Percentiles rank a stretch among this genome's conserved stretches.
Evolutionary conservation across 2,329 filamentous ascomycete genomes (phyloP).

Genomic region (Fusarium sp.): DNA sequence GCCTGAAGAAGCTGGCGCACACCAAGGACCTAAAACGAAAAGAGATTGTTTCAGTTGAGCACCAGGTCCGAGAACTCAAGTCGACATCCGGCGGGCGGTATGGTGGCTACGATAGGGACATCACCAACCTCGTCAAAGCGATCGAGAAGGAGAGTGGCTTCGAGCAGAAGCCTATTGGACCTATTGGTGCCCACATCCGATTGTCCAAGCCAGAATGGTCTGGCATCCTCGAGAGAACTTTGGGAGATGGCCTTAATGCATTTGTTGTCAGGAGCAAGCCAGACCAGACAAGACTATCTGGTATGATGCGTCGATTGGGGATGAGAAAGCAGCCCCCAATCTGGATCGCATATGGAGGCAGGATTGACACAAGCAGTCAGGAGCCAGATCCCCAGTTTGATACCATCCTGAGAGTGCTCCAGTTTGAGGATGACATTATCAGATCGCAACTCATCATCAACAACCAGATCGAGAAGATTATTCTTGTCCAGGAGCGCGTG

Average conservation of each 20-base stretch:
- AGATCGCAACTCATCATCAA: constrained; percentile 86
- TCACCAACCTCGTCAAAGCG: constrained; percentile 72
- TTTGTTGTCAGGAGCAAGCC: constrained; percentile 84
- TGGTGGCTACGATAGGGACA: constrained; percentile 71
- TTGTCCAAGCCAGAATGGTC: constrained; percentile 86
- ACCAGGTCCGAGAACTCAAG: constrained; percentile 61
- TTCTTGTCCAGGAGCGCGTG: constrained; percentile 76
- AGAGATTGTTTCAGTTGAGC: constrained; percentile 65
- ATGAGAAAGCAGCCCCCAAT: constrained; percentile 61
- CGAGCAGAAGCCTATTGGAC: constrained; percentile 79
- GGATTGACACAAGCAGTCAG: constrained; percentile 54
- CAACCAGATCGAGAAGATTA: constrained; percentile 82
- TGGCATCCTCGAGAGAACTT: constrained; percentile 78
- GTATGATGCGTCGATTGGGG: constrained; percentile 69
- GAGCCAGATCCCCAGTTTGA: constrained; percentile 80
- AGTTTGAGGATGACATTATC: constrained; percentile 83
- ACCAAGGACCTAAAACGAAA: constrained; percentile 57
- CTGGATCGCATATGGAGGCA: constrained; percentile 51
- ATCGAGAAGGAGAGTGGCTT: constrained; percentile 79
- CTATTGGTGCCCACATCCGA: constrained; percentile 81
- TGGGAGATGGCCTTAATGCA: constrained; percentile 75
- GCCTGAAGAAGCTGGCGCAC: constrained; percentile 44
- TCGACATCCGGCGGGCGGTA: constrained; percentile 66
- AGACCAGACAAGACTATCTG: constrained; percentile 76
- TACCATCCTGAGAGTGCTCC: constrained; percentile 83